Evolutionary conservation across 176 grass and related monocot species (phyloP).

Genomic region (Guadua angustifolia): DNA sequence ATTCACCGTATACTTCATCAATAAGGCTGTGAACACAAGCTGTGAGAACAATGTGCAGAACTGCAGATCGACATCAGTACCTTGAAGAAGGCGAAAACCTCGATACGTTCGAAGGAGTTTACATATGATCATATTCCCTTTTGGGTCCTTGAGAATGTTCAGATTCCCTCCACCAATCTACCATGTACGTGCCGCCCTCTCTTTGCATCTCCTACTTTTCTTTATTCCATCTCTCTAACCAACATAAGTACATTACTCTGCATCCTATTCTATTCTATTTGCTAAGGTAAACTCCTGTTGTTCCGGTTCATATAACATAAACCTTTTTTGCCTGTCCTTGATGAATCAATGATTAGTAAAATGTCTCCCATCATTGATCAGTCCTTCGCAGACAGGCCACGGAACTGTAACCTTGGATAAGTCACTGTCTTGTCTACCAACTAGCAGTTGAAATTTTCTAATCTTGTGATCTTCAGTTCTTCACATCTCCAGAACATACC

Average conservation of each 20-base stretch:
- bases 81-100: conserved; percentile 23
- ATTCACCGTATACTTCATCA: too few species aligned
- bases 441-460: conserved; percentile 55
- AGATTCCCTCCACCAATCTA: conserved; percentile 44
- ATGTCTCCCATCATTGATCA: conserved; percentile 54
- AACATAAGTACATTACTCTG: background rate
- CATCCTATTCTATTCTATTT: conserved; percentile 32
- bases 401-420: conserved; percentile 48
- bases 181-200: conserved; percentile 59
- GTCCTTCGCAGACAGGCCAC: conserved; percentile 34
- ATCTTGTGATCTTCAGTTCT: conserved; percentile 34
- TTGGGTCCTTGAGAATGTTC: conserved; percentile 43
- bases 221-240: conserved; percentile 52
- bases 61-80: conserved; percentile 5
- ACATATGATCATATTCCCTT: conserved; percentile 14
- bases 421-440: conserved; percentile 55
- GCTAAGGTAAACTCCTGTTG: conserved; percentile 41
- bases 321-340: conserved; percentile 35
- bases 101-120: background rate
- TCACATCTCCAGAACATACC: background rate
- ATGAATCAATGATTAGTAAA: conserved; percentile 51
- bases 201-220: conserved; percentile 33
- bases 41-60: background rate
- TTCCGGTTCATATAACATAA: conserved; percentile 44
- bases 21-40: background rate